Conservation (phyloP, 2,329 filamentous ascomycete genomes). For the Calonectria multiphialidica region DNA sequence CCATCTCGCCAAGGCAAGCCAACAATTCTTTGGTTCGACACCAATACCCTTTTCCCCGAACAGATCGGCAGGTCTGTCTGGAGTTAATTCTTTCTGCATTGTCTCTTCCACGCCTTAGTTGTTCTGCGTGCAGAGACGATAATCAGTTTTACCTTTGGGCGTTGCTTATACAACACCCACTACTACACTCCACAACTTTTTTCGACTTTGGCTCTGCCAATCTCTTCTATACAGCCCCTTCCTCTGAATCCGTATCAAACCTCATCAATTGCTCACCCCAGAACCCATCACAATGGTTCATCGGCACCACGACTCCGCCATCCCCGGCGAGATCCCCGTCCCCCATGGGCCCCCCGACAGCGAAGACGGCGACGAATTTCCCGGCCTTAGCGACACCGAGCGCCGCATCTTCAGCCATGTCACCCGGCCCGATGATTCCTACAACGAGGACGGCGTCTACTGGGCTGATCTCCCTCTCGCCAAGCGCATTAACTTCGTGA, state of each 20-base stretch:
- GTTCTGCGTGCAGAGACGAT: not conserved
- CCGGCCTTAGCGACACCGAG: slow-evolving; percentile 60
- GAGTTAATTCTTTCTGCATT: not conserved
- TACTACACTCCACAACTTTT: not conserved
- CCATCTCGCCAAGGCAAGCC: slow-evolving; percentile 16
- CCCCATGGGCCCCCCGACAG: slow-evolving; percentile 63
- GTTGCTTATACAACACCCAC: slow-evolving; percentile 4
- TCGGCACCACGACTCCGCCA: slow-evolving; percentile 51
- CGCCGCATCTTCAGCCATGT: slow-evolving; percentile 79
- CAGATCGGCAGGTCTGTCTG: slow-evolving; percentile 6
- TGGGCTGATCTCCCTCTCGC: slow-evolving; percentile 87
- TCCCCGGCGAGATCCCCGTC: slow-evolving; percentile 66
- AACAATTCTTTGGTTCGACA: slow-evolving; percentile 6
- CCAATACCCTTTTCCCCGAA: slow-evolving; percentile 2
- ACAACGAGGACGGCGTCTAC: slow-evolving; percentile 85
- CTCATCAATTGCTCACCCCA: not conserved
- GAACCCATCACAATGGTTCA: slow-evolving; percentile 38
- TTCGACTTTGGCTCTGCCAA: not conserved
- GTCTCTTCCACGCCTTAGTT: not conserved
- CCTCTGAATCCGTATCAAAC: not conserved
- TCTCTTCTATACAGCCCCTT: not conserved
- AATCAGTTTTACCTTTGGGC: not conserved
- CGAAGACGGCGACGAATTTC: slow-evolving; percentile 62
- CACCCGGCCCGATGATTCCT: slow-evolving; percentile 90
- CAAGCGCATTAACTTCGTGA: slow-evolving; percentile 81